Base-by-base conservation (phyloP, 2,329 filamentous ascomycete species). In the Fusarium citri region DNA sequence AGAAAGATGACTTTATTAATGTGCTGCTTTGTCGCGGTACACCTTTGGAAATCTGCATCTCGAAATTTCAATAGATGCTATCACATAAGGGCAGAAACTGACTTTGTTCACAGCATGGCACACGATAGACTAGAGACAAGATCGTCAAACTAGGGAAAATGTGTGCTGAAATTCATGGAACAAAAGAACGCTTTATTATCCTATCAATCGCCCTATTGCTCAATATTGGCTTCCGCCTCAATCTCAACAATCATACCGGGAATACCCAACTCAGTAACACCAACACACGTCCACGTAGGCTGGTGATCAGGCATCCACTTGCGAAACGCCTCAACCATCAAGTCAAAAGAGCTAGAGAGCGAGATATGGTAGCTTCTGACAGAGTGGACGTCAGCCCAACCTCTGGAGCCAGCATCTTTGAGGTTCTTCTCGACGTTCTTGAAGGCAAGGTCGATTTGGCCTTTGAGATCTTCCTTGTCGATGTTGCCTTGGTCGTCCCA, bases 211-310 rank as follows among this genome's bases (percentile, higher is more conserved):
- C 12, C 6, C 12, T 51, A 64, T 46, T 68, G 26, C n/a, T 49
- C 41, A 55, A 69, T 30, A 12, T 55, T 57, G n/a, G 86, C 85
- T 11, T 79, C 78, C 12, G 87, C 86, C 75, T 90, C 87, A 75
- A 90, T 86, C 78, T 90, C 87, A 5, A 90, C 81, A 23, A 79
- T 75, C 87, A 90, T 90, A 31, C 80, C 81, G 28, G 82, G 80
- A 59, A 80, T 75, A 0, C 79, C 86, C 9, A 90, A 73, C 34
- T 78, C 70, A 3, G 78, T 69, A 2, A 89, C 87, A 0, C 84
- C 86, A 16, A 89, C 77, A 59, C 77, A 80, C 0, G 87, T 89
- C 84, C 84, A 87, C 2, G 87, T 78, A 0, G 87, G 86, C 62
- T 82, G 72, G 69, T 89, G 85, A 31, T 84, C 72, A 0, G 86